These are phyloP conservation scores for Misopates orontium DNA, from an alignment of 257 asterid genomes.

Conservation along the genomic window DNA sequence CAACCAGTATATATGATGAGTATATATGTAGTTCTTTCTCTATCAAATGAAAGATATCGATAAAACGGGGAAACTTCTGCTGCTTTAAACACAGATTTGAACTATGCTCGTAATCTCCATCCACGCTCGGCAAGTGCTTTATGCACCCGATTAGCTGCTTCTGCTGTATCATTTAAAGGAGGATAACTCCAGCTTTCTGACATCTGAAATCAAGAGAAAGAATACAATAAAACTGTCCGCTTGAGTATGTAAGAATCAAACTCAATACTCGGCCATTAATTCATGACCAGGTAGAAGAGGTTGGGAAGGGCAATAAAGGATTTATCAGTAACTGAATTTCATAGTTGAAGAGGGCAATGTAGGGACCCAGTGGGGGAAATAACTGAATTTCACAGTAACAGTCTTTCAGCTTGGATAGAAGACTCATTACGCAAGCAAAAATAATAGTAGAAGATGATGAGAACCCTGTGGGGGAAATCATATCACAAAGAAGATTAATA, in stretches of 20 bases:
- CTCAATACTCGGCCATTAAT: background rate
- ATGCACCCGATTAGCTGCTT: slow-evolving; percentile 76
- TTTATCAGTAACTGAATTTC: no score
- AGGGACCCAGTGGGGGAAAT: no score
- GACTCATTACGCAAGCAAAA: background rate
- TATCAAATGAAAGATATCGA: background rate
- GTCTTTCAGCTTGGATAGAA: background rate
- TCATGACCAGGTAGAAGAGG: slow-evolving; percentile 1
- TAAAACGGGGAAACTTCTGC: slow-evolving; percentile 1
- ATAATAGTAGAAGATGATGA: background rate
- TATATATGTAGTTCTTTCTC: slow-evolving; percentile 24
- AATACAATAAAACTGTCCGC: slow-evolving; percentile 5
- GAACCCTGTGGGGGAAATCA: no score
- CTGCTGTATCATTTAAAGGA: slow-evolving; percentile 83
- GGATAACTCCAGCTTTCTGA: slow-evolving; percentile 97
- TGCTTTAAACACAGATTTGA: slow-evolving; percentile 3
- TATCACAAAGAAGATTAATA: no score
- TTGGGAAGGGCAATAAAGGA: background rate
- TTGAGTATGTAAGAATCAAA: no score
- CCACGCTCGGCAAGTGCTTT: slow-evolving; percentile 86
- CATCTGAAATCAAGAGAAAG: slow-evolving; percentile 53
- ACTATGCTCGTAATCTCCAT: slow-evolving; percentile 72
- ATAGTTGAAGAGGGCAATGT: no score
- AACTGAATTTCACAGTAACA: background rate
- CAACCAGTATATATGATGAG: slow-evolving; percentile 22